Conservation (phyloP, 345 rosid genomes). For the Syzygium aqueum region DNA sequence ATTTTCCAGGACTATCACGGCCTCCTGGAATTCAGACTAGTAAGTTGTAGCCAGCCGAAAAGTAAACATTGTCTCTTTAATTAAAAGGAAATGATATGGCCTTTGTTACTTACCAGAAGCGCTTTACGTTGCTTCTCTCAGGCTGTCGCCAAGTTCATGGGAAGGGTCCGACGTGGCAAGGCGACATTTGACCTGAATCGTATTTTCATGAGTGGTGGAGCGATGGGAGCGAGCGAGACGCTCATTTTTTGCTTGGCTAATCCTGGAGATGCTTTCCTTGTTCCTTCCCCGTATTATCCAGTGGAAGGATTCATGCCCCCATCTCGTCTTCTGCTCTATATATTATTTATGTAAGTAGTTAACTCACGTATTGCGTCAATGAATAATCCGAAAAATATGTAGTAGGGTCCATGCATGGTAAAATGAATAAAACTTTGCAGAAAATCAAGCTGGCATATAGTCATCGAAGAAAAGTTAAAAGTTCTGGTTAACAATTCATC, state of each 20-base stretch:
- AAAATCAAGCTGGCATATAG: neutral
- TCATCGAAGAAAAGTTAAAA: neutral
- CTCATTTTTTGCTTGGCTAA: neutral
- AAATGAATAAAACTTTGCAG: neutral
- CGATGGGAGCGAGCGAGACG: conserved; percentile 27
- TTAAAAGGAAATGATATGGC: neutral
- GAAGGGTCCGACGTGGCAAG: conserved; percentile 43
- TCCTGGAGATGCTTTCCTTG: conserved; percentile 16
- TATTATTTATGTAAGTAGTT: neutral
- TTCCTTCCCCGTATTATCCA: conserved; percentile 15
- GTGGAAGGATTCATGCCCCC: neutral
- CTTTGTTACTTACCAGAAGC: neutral
- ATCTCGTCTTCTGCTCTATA: neutral
- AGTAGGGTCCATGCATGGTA: neutral
- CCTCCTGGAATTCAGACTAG: conserved; percentile 53
- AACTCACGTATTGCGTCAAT: neutral
- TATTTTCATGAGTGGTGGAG: conserved; percentile 39
- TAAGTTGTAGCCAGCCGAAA: neutral
- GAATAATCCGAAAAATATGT: neutral
- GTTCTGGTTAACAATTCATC: neutral
- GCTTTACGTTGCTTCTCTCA: conserved; percentile 5
- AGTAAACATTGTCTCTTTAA: neutral
- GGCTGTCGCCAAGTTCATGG: conserved; percentile 79
- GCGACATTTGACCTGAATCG: conserved; percentile 54
- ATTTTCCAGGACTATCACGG: conserved; percentile 83